Base-by-base conservation (phyloP, 176 grass and related monocot genomes). In the Eleusine coracana region DNA sequence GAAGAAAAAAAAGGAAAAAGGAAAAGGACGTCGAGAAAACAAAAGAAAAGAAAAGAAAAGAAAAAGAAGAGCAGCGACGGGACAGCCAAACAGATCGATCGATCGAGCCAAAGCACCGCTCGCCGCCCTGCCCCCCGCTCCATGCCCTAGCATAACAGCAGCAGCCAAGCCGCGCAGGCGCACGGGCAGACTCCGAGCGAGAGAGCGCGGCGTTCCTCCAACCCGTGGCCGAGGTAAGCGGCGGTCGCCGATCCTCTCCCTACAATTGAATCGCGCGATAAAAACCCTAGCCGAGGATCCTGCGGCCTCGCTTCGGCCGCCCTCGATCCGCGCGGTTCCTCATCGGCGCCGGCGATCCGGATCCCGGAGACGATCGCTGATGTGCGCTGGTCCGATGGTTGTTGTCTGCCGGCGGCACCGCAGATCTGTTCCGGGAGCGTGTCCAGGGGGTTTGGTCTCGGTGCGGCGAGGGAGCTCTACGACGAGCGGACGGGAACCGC, bases 281-380 rank as follows among this genome's bases (percentile, higher is more conserved):
- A 25, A 80, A 80, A 70, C 66, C 78, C 66, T 80, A 42, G 78
- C 21, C 15, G 78, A 31, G 46, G 64, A 40, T 66, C 64, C 28
- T 65, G 31, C 31, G 31, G 31, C 27, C 70, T 29, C 23, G 21
- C 70, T 1, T 3, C 2, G 41, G 41, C n/a, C 10, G 12, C 44
- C 71, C 25, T 13, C 27, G 71, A 54, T 54, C 27, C 45, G 61
- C 18, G 8, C 18, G 62, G 45, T 66, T 29, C 16, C 14, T 16
- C 20, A 23, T 3, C 15, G 1, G 76, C 46, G 12, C 20, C 31
- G 18, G 31, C 13, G 66, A 70, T 58, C 36, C 38, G 78, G 15
- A 70, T 56, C 74, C 74, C 40, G 54, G 20, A 3, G 68, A 48
- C 36, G 34, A 56, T 69, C 20, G 64, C 6, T 28, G 50, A 34